Evolutionary conservation across 225 moss, liverwort and hornwort species (phyloP), one percentile per base, ranked within the genome.

Genomic region (Asterella californica): DNA sequence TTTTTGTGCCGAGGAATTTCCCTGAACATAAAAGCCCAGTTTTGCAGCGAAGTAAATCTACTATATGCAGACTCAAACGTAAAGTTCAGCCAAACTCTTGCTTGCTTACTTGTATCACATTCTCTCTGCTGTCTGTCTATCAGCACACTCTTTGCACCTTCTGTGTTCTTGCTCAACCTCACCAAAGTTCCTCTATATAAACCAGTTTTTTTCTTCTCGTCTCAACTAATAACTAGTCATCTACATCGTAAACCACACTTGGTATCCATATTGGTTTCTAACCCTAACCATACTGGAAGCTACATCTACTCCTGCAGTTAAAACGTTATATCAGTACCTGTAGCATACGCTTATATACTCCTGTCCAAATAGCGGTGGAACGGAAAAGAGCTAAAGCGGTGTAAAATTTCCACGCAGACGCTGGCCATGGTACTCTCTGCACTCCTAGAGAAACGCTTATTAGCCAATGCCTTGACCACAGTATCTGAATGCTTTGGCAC

Each of bases 341-440:
- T 50, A 99, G 85, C 91, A 95, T 88, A 63, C 99, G 93, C 84
- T 90, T 84, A 81, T 95, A 90, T 60, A 99, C 92, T 85, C 99
- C 99, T 68, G 91, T 83, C 87, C 85, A 92, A 50, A 99, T 99
- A 72, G 95, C 93, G 79, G 86, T 87, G 71, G 84, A 83, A 54
- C 99, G 99, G 80, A 95, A 99, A 48, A 99, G 87, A 83, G 99
- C 87, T 81, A 99, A 86, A 55, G 91, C 91, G 38, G 87, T 88
- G 78, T 99, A 99, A 71, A 95, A 99, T 81, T 89, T 95, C 95
- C 95, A 99, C 0, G 92, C 89, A 22, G 86, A 81, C 42, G 79
- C 84, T 81, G 99, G 99, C 99, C 99, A 99, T 54, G 91, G 91
- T 74, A 93, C 86, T 71, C 84, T 89, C 99, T 99, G 91, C 83